Base-by-base conservation (phyloP, 2,329 filamentous ascomycete species). In the Purpureocillium takamizusanense region DNA sequence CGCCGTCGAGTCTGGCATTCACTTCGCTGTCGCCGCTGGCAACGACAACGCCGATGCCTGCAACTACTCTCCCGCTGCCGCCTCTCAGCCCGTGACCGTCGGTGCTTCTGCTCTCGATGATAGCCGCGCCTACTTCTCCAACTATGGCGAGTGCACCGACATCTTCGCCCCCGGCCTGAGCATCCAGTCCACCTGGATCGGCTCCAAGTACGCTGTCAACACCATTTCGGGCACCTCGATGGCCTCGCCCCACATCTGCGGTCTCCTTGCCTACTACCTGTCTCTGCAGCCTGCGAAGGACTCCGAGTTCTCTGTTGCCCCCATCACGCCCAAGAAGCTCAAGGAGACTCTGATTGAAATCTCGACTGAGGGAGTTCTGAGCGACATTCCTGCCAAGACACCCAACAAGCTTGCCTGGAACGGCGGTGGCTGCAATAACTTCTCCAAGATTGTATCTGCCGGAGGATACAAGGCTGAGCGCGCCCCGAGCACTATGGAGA, bases 171-270 rank as follows among this genome's bases (percentile, higher is more conserved):
- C 92, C 44, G 92, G 92, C 59, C 76, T 95, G 56, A 95, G 88
- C 81, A 95, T 98, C 56, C 78, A 86, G 55, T 98, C 92, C 49
- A 97, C 92, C 63, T 98, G 92, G 92, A 95, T 94, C 55, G 92
- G 94, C 61, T 90, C 83, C 78, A 85, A 92, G 67, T 82, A 90
- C 57, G 90, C 92, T 57, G 79, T 87, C 72, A 98, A 98, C 81
- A 95, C 87, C 69, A 98, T 98, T 72, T 97, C 90, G 31, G 92
- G 92, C 64, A 98, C 92, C 50, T 98, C 92, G 39, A 98, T 98
- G 92, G 92, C 92, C 46, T 97, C 92, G 46, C 92, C 92, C 53
- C 92, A 98, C 67, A 84, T 98, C 61, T 83, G 82, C 60, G 92
- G 92, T 77, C 87, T 98, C 47, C 74, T 97, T 55, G 92, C 92